Conservation (phyloP, 2,329 filamentous ascomycete species). For the Acephala macrosclerotiorum region DNA sequence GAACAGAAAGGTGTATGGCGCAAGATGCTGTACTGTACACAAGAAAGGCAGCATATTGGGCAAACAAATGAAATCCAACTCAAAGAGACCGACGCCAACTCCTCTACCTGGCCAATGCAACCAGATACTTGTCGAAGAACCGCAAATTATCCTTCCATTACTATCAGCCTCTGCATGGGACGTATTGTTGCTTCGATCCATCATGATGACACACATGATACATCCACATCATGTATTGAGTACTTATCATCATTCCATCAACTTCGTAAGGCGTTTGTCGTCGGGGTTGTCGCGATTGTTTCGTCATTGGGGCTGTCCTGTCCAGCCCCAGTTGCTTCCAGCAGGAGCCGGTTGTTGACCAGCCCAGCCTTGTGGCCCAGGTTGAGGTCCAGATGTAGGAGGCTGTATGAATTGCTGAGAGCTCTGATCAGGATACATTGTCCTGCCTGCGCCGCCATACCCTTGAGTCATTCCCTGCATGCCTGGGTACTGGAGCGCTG, state of each 20-base stretch:
- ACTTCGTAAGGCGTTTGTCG: conserved; percentile 32
- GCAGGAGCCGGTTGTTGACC: conserved; percentile 40
- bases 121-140: conserved; percentile 32
- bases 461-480: conserved; percentile 68
- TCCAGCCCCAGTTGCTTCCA: conserved; percentile 41
- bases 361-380: conserved; percentile 43
- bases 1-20: conserved; percentile 24
- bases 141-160: conserved; percentile 32
- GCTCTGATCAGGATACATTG: conserved; percentile 69
- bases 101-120: conserved; percentile 40
- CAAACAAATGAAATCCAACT: conserved; percentile 29
- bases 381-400: conserved; percentile 50
- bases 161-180: conserved; percentile 2
- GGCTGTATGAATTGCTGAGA: conserved; percentile 74
- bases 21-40: conserved; percentile 39
- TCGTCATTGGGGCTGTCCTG: conserved; percentile 39
- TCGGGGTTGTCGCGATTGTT: conserved; percentile 5
- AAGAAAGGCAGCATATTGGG: conserved; percentile 29
- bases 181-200: conserved; percentile 14
- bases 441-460: conserved; percentile 61
- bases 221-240: conserved; percentile 28
- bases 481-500: conserved; percentile 66
- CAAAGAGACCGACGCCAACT: conserved; percentile 37
- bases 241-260: conserved; percentile 33
- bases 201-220: conserved; percentile 30